These are phyloP conservation scores for Diplocarpon mali DNA, from an alignment of 2,329 filamentous ascomycete species.

Conservation along the genomic window DNA sequence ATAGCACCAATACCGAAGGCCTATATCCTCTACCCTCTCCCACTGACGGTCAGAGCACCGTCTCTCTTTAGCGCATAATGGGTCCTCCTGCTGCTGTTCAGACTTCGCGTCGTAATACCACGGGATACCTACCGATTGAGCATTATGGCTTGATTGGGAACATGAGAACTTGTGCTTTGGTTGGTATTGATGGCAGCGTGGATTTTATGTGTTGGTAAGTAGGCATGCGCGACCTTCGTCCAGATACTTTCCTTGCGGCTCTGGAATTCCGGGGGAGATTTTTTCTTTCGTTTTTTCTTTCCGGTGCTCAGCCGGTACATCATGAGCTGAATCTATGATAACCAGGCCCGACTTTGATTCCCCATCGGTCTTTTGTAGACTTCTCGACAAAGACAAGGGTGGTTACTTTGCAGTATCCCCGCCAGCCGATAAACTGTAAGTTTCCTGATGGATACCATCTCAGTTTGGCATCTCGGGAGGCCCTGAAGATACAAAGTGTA, in stretches of 20 bases:
- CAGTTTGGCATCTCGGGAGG: too few relatives aligned
- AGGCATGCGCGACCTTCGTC: not conserved
- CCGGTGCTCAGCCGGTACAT: not conserved
- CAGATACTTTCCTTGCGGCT: not conserved
- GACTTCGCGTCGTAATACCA: conserved; percentile 15
- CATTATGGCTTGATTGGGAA: conserved; percentile 74
- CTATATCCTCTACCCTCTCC: too few relatives aligned
- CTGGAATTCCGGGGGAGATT: not conserved
- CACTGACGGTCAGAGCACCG: too few relatives aligned
- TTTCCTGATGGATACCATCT: too few relatives aligned
- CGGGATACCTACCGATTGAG: conserved; percentile 42
- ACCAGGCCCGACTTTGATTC: conserved; percentile 67
- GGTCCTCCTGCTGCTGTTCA: conserved; percentile 12
- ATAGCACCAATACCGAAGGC: too few relatives aligned
- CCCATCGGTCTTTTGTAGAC: conserved; percentile 61
- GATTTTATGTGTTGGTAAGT: conserved; percentile 68
- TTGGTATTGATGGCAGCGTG: conserved; percentile 61
- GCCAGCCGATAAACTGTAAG: conserved; percentile 34
- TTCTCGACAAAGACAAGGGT: conserved; percentile 64
- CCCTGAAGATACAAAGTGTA: too few relatives aligned
- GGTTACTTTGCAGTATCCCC: conserved; percentile 62
- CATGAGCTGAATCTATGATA: not conserved
- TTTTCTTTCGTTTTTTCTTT: not conserved
- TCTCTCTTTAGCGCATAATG: conserved; percentile 2
- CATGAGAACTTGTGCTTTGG: conserved; percentile 67